Percentiles rank a stretch among this genome's conserved stretches.
These are phyloP conservation scores for Osmanthus fragrans DNA, from an alignment of 257 asterid genomes.

Conservation along the genomic window DNA sequence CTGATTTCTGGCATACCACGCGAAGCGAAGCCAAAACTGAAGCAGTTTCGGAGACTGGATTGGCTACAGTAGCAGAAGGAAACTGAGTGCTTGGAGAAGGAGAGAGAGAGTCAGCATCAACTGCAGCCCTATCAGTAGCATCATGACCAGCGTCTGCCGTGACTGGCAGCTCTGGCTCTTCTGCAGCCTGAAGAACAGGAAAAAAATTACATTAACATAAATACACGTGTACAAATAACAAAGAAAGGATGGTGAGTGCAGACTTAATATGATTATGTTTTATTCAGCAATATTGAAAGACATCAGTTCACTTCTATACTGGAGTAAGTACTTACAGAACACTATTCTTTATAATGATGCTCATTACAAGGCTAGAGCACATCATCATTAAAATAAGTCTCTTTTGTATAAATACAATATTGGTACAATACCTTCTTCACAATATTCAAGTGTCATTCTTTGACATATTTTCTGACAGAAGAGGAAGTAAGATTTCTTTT, in stretches of 20 bases:
- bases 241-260: neutral
- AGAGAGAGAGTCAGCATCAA: constrained; percentile 40
- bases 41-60: constrained; percentile 72
- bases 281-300: neutral
- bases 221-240: constrained; percentile 7
- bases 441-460: constrained; percentile 4
- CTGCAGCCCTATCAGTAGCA: constrained; percentile 47
- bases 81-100: constrained; percentile 61
- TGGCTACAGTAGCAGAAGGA: constrained; percentile 43
- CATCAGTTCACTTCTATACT: no score
- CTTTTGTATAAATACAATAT: constrained; percentile 2
- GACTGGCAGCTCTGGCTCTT: constrained; percentile 44
- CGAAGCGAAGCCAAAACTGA: constrained; percentile 83
- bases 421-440: neutral
- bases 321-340: neutral
- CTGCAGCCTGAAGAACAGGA: constrained; percentile 52
- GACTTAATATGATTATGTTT: neutral
- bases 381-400: neutral
- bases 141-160: constrained; percentile 51
- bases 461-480: constrained; percentile 16
- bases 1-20: constrained; percentile 52
- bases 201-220: constrained; percentile 11
- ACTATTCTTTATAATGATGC: neutral
- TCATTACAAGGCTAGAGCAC: neutral
- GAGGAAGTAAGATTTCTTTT: neutral